Base-by-base conservation (phyloP, 2,329 filamentous ascomycete species). In the Aspergillus novoparasiticus region DNA sequence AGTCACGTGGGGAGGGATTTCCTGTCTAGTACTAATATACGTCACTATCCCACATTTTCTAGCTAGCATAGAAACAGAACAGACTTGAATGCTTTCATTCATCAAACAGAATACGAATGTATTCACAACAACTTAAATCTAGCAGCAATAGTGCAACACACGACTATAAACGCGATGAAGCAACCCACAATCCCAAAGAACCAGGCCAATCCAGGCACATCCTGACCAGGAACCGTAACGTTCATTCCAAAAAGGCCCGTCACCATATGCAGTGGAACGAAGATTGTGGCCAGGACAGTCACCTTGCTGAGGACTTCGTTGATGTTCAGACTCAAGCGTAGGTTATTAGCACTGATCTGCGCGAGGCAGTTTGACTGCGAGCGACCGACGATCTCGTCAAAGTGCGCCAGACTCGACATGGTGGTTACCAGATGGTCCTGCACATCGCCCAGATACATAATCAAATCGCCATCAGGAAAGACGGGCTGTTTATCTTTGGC, bases 361-460 rank as follows among this genome's bases (percentile, higher is more conserved):
- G 94, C 94, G 34, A 98, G 85, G 75, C 97, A 98, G 76, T 98
- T 98, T 80, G 90, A 91, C 82, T 98, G 94, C 1, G 91, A 90
- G 26, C 95, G 90, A 19, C 90, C 92, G 43, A 98, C 85, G 83
- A 99, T 97, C 84, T 97, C 97, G 77, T 99, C 95, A 69, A 96
- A 97, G 75, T 98, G 94, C 0, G 87, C 86, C 66, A 99, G 80
- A 77, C 95, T 97, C 69, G 91, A 94, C 85, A 96, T 93, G 90
- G 97, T 98, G 26, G 95, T 99, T 57, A 98, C 91, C 50, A 98
- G 93, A 84, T 99, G 95, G 78, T 99, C 95, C 78, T 99, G 95
- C 65, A 98, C 97, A 79, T 99, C 95, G 70, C 92, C 92, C 23
- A 99, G 87, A 75, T 98, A 99, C 72, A 98, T 86, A 39, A 94